Evolutionary conservation across 192 early-diverging fungal species (phyloP), one percentile per base, ranked within the genome.

Genomic region (Thamnidium elegans): DNA sequence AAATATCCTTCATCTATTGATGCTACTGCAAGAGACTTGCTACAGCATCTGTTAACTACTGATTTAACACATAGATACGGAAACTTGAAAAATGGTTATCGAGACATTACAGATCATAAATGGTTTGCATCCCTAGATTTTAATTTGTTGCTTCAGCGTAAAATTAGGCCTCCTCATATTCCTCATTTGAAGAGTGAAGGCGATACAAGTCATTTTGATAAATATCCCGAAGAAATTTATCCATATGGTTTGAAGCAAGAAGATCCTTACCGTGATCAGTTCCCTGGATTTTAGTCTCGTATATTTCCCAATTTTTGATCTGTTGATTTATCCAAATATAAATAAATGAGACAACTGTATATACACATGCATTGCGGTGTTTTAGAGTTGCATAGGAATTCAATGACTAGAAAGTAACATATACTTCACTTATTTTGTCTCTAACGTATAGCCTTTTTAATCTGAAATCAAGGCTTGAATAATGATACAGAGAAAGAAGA

Each of bases 41-140:
- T 95, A 58, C 78, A 84, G 65, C 76, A 85, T 13, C 78, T 95
- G 21, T 76, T 95, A 43, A 92, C 89, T 2, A 79, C 89, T 1
- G 92, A 95, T 74, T 73, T 87, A 23, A 86, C 87, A 23, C 86
- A 86, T 69, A 84, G 93, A 13, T 84, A 93, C 48, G 93, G 93
- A 30, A 95, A 95, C 61, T 72, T 95, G 56, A 87, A 88, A 62
- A 84, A 78, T 59, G 93, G 91, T 17, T 75, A 84, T 32, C 83
- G 78, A 23, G 93, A 95, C 64, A 81, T 95, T 56, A 89, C 89
- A 62, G 71, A 80, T n/a, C 93, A 95, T 69, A 71, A 80, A 70
- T 95, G 92, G 92, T 95, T 94, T 63, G 58, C 69, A 3, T 79
- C 82, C 34, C 81, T 92, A 7, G 84, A 90, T 73, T 94, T 65